These are phyloP conservation scores for Diaporthe longicolla DNA, from an alignment of 2,329 filamentous ascomycete genomes.

Conservation along the genomic window DNA sequence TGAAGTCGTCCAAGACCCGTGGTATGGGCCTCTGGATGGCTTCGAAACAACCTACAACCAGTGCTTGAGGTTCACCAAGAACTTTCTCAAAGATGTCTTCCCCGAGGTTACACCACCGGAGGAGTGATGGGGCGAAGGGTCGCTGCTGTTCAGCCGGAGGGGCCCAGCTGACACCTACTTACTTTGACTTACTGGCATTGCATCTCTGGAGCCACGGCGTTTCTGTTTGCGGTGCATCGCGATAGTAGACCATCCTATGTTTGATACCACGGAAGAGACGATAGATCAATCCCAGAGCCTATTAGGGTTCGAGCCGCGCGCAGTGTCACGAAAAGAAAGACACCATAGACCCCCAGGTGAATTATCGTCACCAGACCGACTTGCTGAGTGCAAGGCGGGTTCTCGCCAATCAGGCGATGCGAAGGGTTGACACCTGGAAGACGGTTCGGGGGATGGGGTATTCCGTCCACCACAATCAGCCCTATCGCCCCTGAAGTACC, in stretches of 20 bases:
- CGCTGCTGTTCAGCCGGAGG: neutral
- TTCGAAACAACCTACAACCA: conserved; percentile 92
- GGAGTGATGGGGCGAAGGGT: conserved; percentile 33
- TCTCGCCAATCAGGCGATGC: conserved; percentile 12
- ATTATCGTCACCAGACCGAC: neutral
- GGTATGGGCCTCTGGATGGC: conserved; percentile 87
- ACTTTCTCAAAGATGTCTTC: conserved; percentile 77
- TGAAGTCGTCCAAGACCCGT: conserved; percentile 88
- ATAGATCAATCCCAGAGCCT: conserved; percentile 15
- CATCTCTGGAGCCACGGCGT: conserved; percentile 25
- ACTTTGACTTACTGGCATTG: neutral
- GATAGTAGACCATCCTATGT: conserved; percentile 20
- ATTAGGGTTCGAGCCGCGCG: neutral
- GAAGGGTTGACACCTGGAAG: neutral
- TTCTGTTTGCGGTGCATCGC: conserved; percentile 22
- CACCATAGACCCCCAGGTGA: neutral
- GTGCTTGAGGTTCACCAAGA: conserved; percentile 80
- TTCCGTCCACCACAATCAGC: conserved; percentile 21
- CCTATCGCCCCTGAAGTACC: conserved; percentile 14
- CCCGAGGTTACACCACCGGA: conserved; percentile 51
- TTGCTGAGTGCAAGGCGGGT: neutral
- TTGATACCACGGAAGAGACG: conserved; percentile 24
- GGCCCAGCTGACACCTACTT: neutral
- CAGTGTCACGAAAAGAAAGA: neutral
- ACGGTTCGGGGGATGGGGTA: neutral